Percentiles rank a stretch among this genome's conserved stretches.
Conservation (phyloP, 805 yeast species). For the Suhomyces vadensis region DNA sequence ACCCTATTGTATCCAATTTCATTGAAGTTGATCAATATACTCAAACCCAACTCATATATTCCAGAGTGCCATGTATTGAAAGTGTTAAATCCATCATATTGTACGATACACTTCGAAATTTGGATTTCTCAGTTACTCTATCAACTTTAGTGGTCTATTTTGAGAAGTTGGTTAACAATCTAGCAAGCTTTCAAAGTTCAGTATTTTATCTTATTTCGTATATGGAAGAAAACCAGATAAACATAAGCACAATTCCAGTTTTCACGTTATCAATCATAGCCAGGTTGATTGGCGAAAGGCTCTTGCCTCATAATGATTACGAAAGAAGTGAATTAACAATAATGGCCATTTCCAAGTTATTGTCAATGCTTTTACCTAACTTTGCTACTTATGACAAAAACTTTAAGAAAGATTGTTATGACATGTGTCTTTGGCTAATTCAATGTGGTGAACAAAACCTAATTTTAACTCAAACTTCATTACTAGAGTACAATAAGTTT, state of each 20-base stretch:
- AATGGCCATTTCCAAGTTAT: conserved; percentile 30
- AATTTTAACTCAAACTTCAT: conserved; percentile 40
- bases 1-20: background rate
- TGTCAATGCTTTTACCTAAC: conserved; percentile 21
- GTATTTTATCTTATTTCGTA: conserved; percentile 4
- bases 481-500: conserved; percentile 31
- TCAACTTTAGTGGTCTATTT: background rate
- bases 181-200: conserved; percentile 5
- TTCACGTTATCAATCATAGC: conserved; percentile 16
- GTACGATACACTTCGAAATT: background rate
- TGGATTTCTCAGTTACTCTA: background rate
- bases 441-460: conserved; percentile 41
- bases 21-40: background rate
- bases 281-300: conserved; percentile 33
- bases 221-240: background rate
- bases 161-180: conserved; percentile 4
- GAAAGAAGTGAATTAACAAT: conserved; percentile 45
- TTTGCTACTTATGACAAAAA: conserved; percentile 28
- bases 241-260: conserved; percentile 1
- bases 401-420: conserved; percentile 45
- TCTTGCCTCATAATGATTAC: conserved; percentile 25
- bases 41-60: background rate
- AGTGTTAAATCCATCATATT: background rate
- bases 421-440: conserved; percentile 48
- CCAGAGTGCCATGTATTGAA: background rate